Conservation (phyloP, 75 land plant genomes). For the Cupressus sempervirens region DNA sequence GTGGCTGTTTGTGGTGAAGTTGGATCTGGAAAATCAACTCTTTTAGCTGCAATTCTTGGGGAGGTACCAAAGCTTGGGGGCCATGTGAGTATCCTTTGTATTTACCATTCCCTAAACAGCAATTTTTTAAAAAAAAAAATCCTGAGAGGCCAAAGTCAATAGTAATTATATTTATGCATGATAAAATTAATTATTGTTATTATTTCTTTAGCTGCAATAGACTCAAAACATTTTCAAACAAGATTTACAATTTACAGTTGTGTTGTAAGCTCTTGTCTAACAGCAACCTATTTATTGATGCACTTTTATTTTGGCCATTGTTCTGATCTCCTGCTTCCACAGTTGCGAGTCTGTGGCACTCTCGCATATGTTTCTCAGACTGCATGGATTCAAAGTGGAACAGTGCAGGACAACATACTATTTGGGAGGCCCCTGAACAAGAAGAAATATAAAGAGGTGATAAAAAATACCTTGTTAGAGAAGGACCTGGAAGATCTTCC, state of each 20-base stretch:
- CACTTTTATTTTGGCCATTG: background rate
- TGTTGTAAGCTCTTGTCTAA: too few relatives aligned
- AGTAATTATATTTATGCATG: too few relatives aligned
- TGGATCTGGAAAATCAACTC: slow-evolving; percentile 86
- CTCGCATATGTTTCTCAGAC: slow-evolving; percentile 36
- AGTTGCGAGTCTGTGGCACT: slow-evolving; percentile 27
- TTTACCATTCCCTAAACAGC: background rate
- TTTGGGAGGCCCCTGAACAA: slow-evolving; percentile 26
- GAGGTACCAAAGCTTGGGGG: slow-evolving; percentile 69
- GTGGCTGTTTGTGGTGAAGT: slow-evolving; percentile 94
- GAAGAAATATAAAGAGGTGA: slow-evolving; percentile 16
- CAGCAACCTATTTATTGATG: background rate
- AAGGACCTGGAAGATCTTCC: slow-evolving; percentile 29
- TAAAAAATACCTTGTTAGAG: slow-evolving; percentile 18
- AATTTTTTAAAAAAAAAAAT: too few relatives aligned
- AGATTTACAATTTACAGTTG: too few relatives aligned
- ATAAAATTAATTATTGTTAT: too few relatives aligned
- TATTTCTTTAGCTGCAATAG: too few relatives aligned
- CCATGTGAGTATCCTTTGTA: slow-evolving; percentile 37
- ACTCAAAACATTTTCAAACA: too few relatives aligned
- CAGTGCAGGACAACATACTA: slow-evolving; percentile 26
- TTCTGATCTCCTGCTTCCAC: slow-evolving; percentile 12
- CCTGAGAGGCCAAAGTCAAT: too few relatives aligned
- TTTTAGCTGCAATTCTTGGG: slow-evolving; percentile 82
- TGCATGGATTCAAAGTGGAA: slow-evolving; percentile 35